Evolutionary conservation across 169 alveolate genomes (phyloP), one percentile per base, ranked within the genome.

Genomic region (Eimeria sp.): DNA sequence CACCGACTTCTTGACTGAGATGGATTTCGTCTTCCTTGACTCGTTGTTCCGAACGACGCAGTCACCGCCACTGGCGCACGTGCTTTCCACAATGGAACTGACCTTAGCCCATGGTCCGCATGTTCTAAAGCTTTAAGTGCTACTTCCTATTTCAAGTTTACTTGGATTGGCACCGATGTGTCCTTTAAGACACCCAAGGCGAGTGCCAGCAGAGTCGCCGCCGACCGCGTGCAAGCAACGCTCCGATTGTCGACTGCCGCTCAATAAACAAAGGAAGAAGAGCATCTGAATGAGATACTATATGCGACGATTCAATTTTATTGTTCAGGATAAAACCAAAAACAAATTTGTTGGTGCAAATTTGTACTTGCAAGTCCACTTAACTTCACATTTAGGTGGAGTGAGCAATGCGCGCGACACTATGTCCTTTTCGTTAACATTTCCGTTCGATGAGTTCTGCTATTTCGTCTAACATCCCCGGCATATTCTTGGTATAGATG

Each of bases 1-100:
- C 80, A 30, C 3, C 49, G 80, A 70, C 47, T n/a, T 34, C 25
- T 70, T 34, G 51, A 34, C 22, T 27, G 3, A 49, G 45, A 25
- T 9, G 76, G 76, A n/a, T 65, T n/a, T 70, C 51, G 80, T 70
- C 51, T 34, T 34, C 51, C 51, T 0, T 6, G n/a, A 30, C 10
- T 10, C n/a, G 47, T 11, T 34, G 80, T 13, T 54, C 61, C 80
- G 16, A 14, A 70, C 51, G 49, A 22, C 78, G 78, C 78, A 70
- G 45, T 49, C 78, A 22, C 51, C 80, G 30, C 80, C 80, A 70
- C n/a, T 20, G 25, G 51, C 80, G 51, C 80, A 70, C 80, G 76
- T 67, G 9, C 16, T 67, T 67, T 67, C 76, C 76, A n/a, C 6
- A 45, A 27, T n/a, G 47, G n/a, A n/a, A 11, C 51, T 70, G 49